phyloP scores from a whole-genome alignment of 768 basidiomycete genomes.

The Suillus subalutaceus region DNA sequence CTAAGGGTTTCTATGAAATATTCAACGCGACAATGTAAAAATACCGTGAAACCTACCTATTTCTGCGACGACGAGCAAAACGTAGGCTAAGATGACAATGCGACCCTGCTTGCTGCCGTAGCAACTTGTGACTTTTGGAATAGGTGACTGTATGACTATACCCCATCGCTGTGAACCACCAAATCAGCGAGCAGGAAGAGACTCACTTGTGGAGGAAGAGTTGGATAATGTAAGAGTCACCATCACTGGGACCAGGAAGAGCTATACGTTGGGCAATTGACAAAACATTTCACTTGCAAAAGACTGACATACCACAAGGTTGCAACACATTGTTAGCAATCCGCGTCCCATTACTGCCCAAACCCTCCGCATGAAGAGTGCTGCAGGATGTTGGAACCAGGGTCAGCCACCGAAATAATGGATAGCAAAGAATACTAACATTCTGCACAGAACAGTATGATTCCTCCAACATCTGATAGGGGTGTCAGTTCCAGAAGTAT shows the following conservation, averaged over 20 bases:
- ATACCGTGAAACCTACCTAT: neutral
- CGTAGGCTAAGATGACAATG: neutral
- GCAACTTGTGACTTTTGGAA: neutral
- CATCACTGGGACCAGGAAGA: neutral
- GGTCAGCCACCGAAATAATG: neutral
- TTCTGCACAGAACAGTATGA: neutral
- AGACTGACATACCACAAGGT: neutral
- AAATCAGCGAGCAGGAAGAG: neutral
- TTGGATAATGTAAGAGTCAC: neutral
- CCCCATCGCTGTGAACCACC: neutral
- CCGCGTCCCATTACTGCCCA: neutral
- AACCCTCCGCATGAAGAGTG: neutral
- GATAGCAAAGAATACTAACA: neutral
- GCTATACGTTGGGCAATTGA: neutral
- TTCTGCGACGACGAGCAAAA: neutral
- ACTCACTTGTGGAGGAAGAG: slow-evolving; percentile 2
- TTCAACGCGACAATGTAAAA: neutral
- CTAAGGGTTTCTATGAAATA: neutral
- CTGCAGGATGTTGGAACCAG: neutral
- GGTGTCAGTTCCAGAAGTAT: neutral
- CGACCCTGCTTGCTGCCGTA: neutral
- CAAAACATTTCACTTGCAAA: neutral
- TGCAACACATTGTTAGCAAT: neutral
- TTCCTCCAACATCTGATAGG: neutral
- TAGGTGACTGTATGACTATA: neutral